A percentile compares a stretch with the other conserved stretches of the same genome.
phyloP scores from a whole-genome alignment of 495 filamentous ascomycete genomes.

The Trichoderma virens region DNA sequence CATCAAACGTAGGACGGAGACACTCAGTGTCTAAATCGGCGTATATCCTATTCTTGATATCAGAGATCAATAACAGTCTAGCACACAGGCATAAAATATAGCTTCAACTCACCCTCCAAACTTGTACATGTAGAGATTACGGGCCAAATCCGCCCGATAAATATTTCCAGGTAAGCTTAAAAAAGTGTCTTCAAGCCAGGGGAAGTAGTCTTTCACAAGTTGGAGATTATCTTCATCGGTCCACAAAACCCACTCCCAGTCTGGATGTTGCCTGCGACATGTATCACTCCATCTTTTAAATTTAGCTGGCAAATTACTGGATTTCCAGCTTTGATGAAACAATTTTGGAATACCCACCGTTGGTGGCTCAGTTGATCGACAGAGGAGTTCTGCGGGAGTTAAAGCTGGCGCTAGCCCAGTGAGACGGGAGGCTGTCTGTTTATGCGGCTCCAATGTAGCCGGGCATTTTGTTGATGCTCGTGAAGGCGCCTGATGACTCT shows the following conservation, averaged over 20 bases:
- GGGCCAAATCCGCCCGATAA: constrained; percentile 17
- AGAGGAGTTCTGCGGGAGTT: neutral
- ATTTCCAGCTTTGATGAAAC: constrained; percentile 20
- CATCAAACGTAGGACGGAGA: constrained; percentile 14
- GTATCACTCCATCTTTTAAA: constrained; percentile 19
- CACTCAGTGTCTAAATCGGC: constrained; percentile 21
- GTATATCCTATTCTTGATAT: constrained; percentile 15
- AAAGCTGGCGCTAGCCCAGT: neutral
- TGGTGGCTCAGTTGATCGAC: neutral
- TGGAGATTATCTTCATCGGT: constrained; percentile 20
- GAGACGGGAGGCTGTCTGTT: neutral
- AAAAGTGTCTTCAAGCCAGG: constrained; percentile 18
- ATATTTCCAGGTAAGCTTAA: constrained; percentile 16
- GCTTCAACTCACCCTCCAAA: constrained; percentile 17
- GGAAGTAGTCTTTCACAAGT: constrained; percentile 16
- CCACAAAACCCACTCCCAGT: constrained; percentile 24
- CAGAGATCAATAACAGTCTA: neutral
- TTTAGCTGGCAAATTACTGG: constrained; percentile 16
- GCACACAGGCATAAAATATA: neutral
- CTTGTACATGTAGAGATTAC: constrained; percentile 19
- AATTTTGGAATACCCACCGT: constrained; percentile 13
- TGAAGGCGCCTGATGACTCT: too few species aligned
- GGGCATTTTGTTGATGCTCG: too few species aligned
- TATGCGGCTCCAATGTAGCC: too few species aligned
- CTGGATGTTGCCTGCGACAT: constrained; percentile 16